Evolutionary conservation across 73 alveolate species (phyloP).

Genomic region (Tetrahymena elliotti): DNA sequence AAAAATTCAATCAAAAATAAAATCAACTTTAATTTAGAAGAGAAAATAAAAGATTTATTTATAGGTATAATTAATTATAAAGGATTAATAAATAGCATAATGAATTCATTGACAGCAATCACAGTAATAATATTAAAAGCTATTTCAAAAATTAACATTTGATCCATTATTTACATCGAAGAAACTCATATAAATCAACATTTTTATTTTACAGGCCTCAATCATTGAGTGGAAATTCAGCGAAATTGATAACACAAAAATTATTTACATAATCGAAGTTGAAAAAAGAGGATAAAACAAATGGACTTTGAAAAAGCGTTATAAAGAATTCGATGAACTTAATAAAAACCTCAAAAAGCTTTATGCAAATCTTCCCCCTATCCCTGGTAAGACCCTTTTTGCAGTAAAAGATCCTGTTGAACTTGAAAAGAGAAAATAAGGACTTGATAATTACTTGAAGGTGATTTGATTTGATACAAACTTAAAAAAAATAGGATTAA

Average conservation of each 20-base stretch:
- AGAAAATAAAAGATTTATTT: not conserved
- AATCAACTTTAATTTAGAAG: not conserved
- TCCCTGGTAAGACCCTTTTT: slow-evolving; percentile 41
- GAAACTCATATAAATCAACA: not conserved
- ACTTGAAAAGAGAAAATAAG: slow-evolving; percentile 29
- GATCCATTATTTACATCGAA: not conserved
- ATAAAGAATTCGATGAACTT: slow-evolving; percentile 38
- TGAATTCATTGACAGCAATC: not conserved
- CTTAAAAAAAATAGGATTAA: not conserved
- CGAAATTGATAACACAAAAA: slow-evolving; percentile 15
- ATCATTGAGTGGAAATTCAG: slow-evolving; percentile 24
- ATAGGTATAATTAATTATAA: not conserved
- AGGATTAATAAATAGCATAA: not conserved
- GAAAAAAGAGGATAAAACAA: slow-evolving; percentile 27
- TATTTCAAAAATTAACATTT: not conserved
- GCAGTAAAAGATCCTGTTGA: slow-evolving; percentile 30
- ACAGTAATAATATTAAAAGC: not conserved
- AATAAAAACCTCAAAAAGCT: slow-evolving; percentile 35
- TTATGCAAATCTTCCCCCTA: slow-evolving; percentile 23
- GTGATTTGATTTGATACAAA: not conserved
- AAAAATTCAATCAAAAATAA: not conserved
- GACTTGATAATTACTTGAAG: slow-evolving; percentile 34
- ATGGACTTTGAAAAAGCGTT: slow-evolving; percentile 40
- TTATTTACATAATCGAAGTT: slow-evolving; percentile 7
- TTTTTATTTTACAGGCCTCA: slow-evolving; percentile 11